Evolutionary conservation across 176 grass and related monocot species (phyloP).

Genomic region (Lolium perenne): DNA sequence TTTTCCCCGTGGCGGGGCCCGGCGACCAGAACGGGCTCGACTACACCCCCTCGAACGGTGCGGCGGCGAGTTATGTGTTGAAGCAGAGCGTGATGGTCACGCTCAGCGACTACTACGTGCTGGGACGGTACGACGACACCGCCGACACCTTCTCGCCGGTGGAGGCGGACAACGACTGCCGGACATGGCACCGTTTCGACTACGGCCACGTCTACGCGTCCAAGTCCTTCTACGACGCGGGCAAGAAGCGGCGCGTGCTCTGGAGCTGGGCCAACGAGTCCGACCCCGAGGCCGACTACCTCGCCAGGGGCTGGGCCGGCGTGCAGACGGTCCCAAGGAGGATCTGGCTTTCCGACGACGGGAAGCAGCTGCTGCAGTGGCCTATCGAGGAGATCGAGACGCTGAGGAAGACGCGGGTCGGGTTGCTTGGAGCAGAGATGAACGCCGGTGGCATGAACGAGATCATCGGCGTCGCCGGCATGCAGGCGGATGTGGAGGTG

Average conservation of each 20-base stretch:
- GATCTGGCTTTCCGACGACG: neutral
- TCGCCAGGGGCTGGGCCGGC: conserved; percentile 59
- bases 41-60: conserved; percentile 35
- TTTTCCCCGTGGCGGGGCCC: conserved; percentile 28
- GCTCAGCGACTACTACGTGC: conserved; percentile 63
- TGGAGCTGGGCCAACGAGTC: conserved; percentile 71
- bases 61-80: conserved; percentile 49
- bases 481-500: conserved; percentile 74
- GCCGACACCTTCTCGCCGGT: conserved; percentile 57
- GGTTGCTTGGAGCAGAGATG: neutral
- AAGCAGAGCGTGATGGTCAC: conserved; percentile 65
- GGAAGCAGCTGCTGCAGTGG: conserved; percentile 23
- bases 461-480: conserved; percentile 57
- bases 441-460: conserved; percentile 42
- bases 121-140: conserved; percentile 67
- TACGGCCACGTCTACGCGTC: conserved; percentile 28
- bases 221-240: conserved; percentile 1
- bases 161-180: conserved; percentile 52
- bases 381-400: conserved; percentile 15
- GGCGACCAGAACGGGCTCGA: conserved; percentile 47
- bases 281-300: conserved; percentile 43
- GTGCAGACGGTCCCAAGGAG: conserved; percentile 27
- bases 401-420: neutral
- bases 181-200: conserved; percentile 37
- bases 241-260: conserved; percentile 53